A percentile compares a stretch with the other conserved stretches of the same genome.
phyloP scores from a whole-genome alignment of 768 basidiomycete species.

The Suillus decipiens region DNA sequence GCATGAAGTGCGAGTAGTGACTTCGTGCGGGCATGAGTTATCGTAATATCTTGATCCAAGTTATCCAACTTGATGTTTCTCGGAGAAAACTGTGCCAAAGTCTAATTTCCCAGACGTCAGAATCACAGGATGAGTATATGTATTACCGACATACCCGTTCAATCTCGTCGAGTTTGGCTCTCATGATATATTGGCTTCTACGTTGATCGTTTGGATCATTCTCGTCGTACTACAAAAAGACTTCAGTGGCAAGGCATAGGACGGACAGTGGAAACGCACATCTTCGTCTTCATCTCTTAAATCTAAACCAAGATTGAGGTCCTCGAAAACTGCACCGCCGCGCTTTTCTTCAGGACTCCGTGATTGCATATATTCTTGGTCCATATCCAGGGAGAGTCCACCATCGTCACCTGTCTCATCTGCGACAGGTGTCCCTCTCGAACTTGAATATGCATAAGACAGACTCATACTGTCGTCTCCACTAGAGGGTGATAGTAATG shows the following conservation, averaged over 20 bases:
- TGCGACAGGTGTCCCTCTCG: conserved; percentile 20
- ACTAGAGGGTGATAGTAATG: conserved; percentile 33
- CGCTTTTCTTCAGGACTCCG: conserved; percentile 46
- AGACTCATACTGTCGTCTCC: conserved; percentile 38
- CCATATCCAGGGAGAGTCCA: conserved; percentile 27
- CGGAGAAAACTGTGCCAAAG: conserved; percentile 68
- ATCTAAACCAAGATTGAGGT: conserved; percentile 46
- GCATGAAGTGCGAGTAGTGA: conserved; percentile 11
- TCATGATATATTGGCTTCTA: conserved; percentile 74
- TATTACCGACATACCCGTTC: conserved; percentile 50
- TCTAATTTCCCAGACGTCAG: conserved; percentile 40
- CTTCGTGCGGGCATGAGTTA: conserved; percentile 21
- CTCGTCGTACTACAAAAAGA: conserved; percentile 55
- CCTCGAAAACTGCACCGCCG: conserved; percentile 47
- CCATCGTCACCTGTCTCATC: conserved; percentile 22
- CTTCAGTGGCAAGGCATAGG: conserved; percentile 18
- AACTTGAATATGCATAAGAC: conserved; percentile 47
- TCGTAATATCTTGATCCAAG: conserved; percentile 24
- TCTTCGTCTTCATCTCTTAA: conserved; percentile 45
- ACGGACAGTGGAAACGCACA: conserved; percentile 29
- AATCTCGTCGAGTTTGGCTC: conserved; percentile 75
- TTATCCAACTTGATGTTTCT: conserved; percentile 33
- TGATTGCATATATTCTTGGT: conserved; percentile 29
- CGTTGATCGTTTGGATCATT: conserved; percentile 74
- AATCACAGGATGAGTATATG: conserved; percentile 20